Base-by-base conservation (phyloP, 345 rosid genomes). In the Camelina laxa region DNA sequence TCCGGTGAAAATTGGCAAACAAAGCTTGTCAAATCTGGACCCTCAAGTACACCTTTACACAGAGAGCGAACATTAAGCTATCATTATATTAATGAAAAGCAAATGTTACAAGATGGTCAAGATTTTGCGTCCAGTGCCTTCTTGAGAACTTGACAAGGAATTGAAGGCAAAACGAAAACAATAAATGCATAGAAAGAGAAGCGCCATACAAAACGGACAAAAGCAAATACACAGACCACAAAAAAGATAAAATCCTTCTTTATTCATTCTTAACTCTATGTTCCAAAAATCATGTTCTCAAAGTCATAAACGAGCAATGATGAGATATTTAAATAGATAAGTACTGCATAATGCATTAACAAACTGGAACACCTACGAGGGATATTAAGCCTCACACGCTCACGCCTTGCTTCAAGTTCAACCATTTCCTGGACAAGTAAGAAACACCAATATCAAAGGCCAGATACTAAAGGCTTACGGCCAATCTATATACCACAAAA, bases 1-100 rank as follows among this genome's bases (percentile, higher is more conserved):
- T 82, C 73, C 62, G 80, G 66, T 56, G 96, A 93, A 75, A 95
- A 85, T 60, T 92, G 97, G 67, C 64, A 81, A 65, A 95, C 82
- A 82, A 95, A 95, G 84, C 97, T 90, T 80, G 84, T 75, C 85
- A 92, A 78, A 82, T 92, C 89, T 72, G 96, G 96, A 75, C 93
- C 97, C 55, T 83, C 89, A 77, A 57, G 77, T 83, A 87, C 85
- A 80, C 90, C 96, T 92, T 66, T 62, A 70, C 42, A 58, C 14
- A 80, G 8, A 36, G 39, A 30, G 4, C 2, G 9, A 36, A 36
- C 39, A 36, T 36, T 8, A 36, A 61, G 55, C 10, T 47, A 56
- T 10, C 19, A 53, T 70, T 35, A 41, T 38, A 55, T 10, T 36
- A 41, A 30, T 65, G 61, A 49, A 66, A 73, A 51, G 72, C 50